phyloP scores from a whole-genome alignment of 1,284 basidiomycete genomes.

The Malassezia equina region DNA sequence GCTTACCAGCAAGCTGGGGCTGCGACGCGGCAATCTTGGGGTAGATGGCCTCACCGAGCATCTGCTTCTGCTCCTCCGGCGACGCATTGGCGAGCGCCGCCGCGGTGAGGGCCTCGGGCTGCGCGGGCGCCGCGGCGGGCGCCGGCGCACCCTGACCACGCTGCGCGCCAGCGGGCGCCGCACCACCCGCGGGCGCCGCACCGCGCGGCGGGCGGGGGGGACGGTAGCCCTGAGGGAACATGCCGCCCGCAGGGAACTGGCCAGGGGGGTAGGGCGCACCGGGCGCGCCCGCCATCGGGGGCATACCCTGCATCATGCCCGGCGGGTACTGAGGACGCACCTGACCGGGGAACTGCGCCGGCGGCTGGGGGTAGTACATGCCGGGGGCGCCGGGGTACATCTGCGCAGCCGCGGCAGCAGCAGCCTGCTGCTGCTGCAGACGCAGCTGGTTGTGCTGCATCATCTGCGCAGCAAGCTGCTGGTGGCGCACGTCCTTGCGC shows the following conservation, averaged over 20 bases:
- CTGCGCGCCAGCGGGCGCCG: constrained; percentile 7
- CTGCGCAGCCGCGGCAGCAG: constrained; percentile 34
- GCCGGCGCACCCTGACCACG: constrained; percentile 29
- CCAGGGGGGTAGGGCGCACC: constrained; percentile 39
- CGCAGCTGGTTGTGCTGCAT: constrained; percentile 49
- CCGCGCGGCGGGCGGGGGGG: constrained; percentile 40
- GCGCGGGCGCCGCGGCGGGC: constrained; percentile 10
- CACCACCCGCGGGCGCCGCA: constrained; percentile 20
- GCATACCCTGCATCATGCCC: constrained; percentile 48
- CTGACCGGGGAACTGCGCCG: constrained; percentile 41
- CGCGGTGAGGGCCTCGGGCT: constrained; percentile 38
- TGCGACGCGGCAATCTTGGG: constrained; percentile 44
- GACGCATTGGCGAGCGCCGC: constrained; percentile 45
- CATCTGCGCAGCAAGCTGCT: constrained; percentile 88
- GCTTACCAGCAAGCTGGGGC: constrained; percentile 46
- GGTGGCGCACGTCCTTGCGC: constrained; percentile 92
- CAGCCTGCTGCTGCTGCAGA: constrained; percentile 43
- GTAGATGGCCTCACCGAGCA: constrained; percentile 48
- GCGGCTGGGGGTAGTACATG: constrained; percentile 47
- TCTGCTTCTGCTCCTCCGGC: constrained; percentile 49
- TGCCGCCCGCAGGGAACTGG: constrained; percentile 40
- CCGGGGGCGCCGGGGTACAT: constrained; percentile 43
- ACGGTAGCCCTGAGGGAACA: constrained; percentile 45
- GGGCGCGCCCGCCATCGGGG: constrained; percentile 19
- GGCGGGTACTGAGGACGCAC: constrained; percentile 46